Conservation (phyloP, 1,284 basidiomycete species). For the Exsudoporus floridanus region DNA sequence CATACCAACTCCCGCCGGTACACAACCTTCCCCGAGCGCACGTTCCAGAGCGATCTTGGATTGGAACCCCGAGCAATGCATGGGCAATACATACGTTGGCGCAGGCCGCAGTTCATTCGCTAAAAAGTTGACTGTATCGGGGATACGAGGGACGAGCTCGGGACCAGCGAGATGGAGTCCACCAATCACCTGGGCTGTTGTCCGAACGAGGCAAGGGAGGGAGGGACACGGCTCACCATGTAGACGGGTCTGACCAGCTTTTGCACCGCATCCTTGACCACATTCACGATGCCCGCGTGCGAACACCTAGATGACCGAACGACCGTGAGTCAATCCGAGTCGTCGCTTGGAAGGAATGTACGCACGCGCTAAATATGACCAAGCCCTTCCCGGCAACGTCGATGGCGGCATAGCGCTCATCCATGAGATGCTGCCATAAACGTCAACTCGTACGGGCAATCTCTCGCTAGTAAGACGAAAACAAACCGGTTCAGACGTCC, state of each 20-base stretch:
- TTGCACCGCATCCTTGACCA: conserved; percentile 63
- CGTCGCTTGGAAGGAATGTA: conserved; percentile 11
- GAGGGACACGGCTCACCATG: conserved; percentile 49
- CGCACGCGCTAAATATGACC: conserved; percentile 78
- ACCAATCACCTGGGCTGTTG: conserved; percentile 58
- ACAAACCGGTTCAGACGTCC: conserved; percentile 64
- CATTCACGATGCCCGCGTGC: conserved; percentile 83
- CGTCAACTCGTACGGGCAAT: neutral
- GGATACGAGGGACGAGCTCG: conserved; percentile 60
- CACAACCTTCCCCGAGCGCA: conserved; percentile 70
- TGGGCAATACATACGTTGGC: conserved; percentile 72
- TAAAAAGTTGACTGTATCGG: conserved; percentile 70
- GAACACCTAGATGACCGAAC: conserved; percentile 54
- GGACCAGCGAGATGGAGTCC: conserved; percentile 76
- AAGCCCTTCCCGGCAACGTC: conserved; percentile 79
- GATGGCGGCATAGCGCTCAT: conserved; percentile 75
- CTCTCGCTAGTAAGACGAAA: neutral
- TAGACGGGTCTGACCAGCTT: conserved; percentile 68
- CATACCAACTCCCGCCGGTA: conserved; percentile 73
- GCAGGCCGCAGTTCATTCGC: conserved; percentile 56
- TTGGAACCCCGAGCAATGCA: conserved; percentile 81
- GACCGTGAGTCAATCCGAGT: neutral
- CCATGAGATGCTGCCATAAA: conserved; percentile 63
- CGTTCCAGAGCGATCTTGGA: conserved; percentile 66
- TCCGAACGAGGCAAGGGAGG: neutral